Evolutionary conservation across 2,329 filamentous ascomycete genomes (phyloP), one percentile per base, ranked within the genome.

Genomic region (Ploettnerulaceae sp.): DNA sequence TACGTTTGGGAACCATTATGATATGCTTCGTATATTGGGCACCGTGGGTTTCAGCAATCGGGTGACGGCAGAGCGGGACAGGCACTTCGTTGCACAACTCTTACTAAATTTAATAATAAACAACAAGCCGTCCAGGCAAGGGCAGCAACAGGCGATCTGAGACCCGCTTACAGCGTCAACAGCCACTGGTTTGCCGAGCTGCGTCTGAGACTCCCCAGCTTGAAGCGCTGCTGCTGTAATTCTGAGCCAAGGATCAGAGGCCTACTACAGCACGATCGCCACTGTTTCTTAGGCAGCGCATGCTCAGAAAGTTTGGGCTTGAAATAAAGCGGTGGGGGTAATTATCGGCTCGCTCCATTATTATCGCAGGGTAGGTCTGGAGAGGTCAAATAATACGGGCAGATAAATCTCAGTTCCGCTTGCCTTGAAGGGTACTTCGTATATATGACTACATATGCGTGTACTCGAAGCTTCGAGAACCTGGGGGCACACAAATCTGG

Each of bases 91-190:
- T 36, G 33, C 33, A 36, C 33, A 6, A n/a, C 34, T 4, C 6
- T 25, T 14, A 25, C 34, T 15, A 21, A 14, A 31, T 9, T 31
- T 11, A 22, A 11, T n/a, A n/a, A n/a, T n/a, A 20, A 17, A 22
- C 12, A 34, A 25, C 15, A 5, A 34, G 17, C 29, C 18, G 32
- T 22, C 17, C 15, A 18, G 36, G 38, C 17, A 20, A 25, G 36
- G n/a, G 15, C 17, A 29, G 20, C 9, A 26, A 18, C 15, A 33
- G 40, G 28, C 33, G 43, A 35, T 44, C 18, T 7, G n/a, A 33
- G 34, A 28, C 31, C 49, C 51, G 51, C 51, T 54, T 54, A 47
- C 51, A 55, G 54, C 54, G 54, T 57, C 48, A 56, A 53, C 44
- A 40, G 22, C 37, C 42, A 45, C 40, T 49, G 12, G 22, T 21